These are phyloP conservation scores for Patellifolia procumbens DNA, from an alignment of 179 eudicot genomes.

Conservation along the genomic window DNA sequence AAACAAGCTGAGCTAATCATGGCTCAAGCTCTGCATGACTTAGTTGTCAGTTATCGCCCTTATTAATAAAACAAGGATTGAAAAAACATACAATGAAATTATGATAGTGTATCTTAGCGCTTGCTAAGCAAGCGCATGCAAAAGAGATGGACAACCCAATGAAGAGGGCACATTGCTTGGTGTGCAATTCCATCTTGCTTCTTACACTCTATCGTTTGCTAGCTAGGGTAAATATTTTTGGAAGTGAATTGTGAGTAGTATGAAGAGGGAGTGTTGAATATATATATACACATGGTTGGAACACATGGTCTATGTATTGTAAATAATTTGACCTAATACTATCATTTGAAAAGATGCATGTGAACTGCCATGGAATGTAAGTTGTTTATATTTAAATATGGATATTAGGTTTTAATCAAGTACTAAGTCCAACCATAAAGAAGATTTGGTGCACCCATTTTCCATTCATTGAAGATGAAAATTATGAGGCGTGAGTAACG, in stretches of 20 bases:
- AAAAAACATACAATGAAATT: constrained; percentile 51
- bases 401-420: constrained; percentile 33
- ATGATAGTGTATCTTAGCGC: constrained; percentile 54
- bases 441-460: constrained; percentile 64
- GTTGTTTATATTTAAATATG: constrained; percentile 3
- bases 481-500: constrained; percentile 10
- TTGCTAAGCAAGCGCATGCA: constrained; percentile 35
- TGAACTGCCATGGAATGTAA: neutral
- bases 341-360: constrained; percentile 12
- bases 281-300: constrained; percentile 14
- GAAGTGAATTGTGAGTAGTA: constrained; percentile 14
- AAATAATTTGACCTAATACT: constrained; percentile 11
- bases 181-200: constrained; percentile 38
- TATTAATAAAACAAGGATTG: too few species aligned
- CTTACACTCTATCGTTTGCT: constrained; percentile 13
- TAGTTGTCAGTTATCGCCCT: too few species aligned
- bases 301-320: neutral
- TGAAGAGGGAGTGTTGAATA: constrained; percentile 4
- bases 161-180: constrained; percentile 21
- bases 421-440: constrained; percentile 28
- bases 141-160: constrained; percentile 34
- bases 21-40: neutral
- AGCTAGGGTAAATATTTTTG: constrained; percentile 2
- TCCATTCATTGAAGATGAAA: neutral
- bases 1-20: too few species aligned